A percentile compares a stretch with the other conserved stretches of the same genome.
Conservation (phyloP, 495 filamentous ascomycete genomes). For the Aspergillus indologenus region DNA sequence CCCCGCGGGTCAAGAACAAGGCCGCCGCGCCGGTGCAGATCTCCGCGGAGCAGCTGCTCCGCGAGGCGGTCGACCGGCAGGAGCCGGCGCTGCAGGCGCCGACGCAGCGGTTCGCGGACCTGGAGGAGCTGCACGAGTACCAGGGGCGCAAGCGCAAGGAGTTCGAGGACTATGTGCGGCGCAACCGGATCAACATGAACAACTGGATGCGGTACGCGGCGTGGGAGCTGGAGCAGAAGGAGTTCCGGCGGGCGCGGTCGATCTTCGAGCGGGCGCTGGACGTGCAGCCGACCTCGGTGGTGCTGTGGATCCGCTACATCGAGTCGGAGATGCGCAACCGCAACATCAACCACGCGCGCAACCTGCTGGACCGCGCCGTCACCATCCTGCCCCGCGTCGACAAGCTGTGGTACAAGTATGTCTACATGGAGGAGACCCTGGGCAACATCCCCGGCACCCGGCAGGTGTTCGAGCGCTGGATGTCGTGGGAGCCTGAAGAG, state of each 20-base stretch:
- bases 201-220: conserved; percentile 98
- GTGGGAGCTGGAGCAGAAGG: conserved; percentile 98
- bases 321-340: conserved; percentile 95
- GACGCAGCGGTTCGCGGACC: conserved; percentile 90
- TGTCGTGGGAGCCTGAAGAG: conserved; percentile 97
- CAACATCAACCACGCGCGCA: conserved; percentile 97
- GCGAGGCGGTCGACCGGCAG: conserved; percentile 96
- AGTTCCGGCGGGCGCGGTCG: conserved; percentile 91
- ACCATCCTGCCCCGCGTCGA: conserved; percentile 89
- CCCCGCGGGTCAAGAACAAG: conserved; percentile 98
- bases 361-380: conserved; percentile 90
- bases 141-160: conserved; percentile 94
- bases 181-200: conserved; percentile 93
- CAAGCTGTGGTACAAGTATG: conserved; percentile 98
- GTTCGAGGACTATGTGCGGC: conserved; percentile 96
- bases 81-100: conserved; percentile 84
- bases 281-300: conserved; percentile 80
- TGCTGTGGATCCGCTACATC: conserved; percentile 83
- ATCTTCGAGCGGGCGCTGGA: conserved; percentile 96
- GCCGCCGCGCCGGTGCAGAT: conserved; percentile 85
- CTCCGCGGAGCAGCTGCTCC: conserved; percentile 93
- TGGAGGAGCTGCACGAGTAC: conserved; percentile 97
- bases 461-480: conserved; percentile 97
- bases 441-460: conserved; percentile 89
- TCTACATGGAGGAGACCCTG: conserved; percentile 97